Evolutionary conservation across 208 protist genomes (phyloP), one percentile per base, ranked within the genome.

Genomic region (Leishmania tarentolae): DNA sequence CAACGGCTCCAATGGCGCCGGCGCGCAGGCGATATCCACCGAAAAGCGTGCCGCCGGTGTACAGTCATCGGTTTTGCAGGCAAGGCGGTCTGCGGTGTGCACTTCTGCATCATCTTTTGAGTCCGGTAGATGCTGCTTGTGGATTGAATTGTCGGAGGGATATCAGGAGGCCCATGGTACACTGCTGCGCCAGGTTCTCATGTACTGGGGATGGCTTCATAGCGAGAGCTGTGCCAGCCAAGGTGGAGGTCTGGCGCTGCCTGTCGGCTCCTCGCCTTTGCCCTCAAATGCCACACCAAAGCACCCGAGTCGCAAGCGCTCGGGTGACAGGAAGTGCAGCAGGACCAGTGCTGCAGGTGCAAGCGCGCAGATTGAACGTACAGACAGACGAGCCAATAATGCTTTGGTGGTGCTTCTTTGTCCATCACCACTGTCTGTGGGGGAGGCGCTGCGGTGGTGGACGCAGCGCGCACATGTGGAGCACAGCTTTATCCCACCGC

Each of bases 401-500:
- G 72, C 50, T 57, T 46, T 92, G 56, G 76, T 94, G 6, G 66
- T 93, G 82, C 66, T 83, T 24, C 83, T 88, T 42, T 84, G 84
- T 47, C 79, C 86, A 42, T 50, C 78, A 28, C 8, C 69, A 0
- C 31, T 84, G 52, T 24, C 86, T 3, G 46, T 96, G 61, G 79
- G 78, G 76, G 75, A 79, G 63, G 46, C 70, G 28, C 83, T 96
- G 35, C 76, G 87, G 37, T 94, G 90, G 76, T 96, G 91, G 91
- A 88, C 87, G 72, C 71, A 75, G 66, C 84, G 86, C 31, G 83
- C 93, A 9, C 92, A 90, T 78, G 80, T 75, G 59, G 88, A 94
- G 72, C 90, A 96, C 86, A 89, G 84, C 31, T 81, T 85, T n/a
- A 79, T 94, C 80, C 82, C 90, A 53, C 90, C 93, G 15, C 82